These are phyloP conservation scores for Torulaspora quercuum DNA, from an alignment of 805 yeast species.

Conservation along the genomic window DNA sequence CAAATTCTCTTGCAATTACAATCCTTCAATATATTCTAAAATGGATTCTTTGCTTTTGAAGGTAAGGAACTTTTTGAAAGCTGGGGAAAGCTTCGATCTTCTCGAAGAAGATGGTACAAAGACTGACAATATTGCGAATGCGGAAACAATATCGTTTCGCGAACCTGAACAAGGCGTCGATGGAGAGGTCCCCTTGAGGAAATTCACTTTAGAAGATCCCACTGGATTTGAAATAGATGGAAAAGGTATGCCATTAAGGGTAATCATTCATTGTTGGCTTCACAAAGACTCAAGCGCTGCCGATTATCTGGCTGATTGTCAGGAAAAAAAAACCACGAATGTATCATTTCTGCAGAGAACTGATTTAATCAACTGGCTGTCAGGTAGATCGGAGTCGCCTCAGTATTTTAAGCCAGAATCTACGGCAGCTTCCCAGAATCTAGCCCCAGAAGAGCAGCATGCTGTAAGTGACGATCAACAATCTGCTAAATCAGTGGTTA, in stretches of 20 bases:
- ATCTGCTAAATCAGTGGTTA: too few relatives aligned
- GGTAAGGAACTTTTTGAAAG: constrained; percentile 24
- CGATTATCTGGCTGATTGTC: constrained; percentile 75
- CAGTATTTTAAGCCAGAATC: constrained; percentile 45
- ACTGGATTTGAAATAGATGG: constrained; percentile 57
- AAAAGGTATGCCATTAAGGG: constrained; percentile 48
- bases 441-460: too few relatives aligned
- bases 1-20: too few relatives aligned
- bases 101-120: constrained; percentile 20
- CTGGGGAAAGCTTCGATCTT: constrained; percentile 20
- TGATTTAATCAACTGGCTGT: constrained; percentile 77
- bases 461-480: too few relatives aligned
- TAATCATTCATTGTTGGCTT: constrained; percentile 74
- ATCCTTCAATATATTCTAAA: too few relatives aligned
- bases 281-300: constrained; percentile 71
- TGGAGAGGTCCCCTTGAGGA: constrained; percentile 7
- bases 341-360: constrained; percentile 81
- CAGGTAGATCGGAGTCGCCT: constrained; percentile 61
- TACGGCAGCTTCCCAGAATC: too few relatives aligned
- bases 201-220: constrained; percentile 41
- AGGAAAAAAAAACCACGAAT: constrained; percentile 57
- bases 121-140: constrained; percentile 39
- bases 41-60: constrained; percentile 9
- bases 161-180: constrained; percentile 16
- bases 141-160: constrained; percentile 34